Conservation (phyloP, 1,284 basidiomycete genomes). For the Ceratobasidium sp. region DNA sequence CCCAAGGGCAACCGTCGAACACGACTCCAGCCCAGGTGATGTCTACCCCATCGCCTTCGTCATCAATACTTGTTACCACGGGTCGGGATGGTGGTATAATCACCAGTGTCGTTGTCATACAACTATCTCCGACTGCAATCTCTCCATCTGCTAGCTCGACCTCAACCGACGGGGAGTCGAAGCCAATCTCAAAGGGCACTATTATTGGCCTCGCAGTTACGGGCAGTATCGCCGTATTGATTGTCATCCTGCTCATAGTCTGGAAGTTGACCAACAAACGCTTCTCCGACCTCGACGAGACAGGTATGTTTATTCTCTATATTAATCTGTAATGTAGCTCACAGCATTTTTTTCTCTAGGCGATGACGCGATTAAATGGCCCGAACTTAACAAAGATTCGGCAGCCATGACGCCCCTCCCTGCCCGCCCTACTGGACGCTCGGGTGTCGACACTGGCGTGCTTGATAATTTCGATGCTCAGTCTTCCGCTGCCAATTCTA, state of each 20-base stretch:
- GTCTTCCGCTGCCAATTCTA: slow-evolving; percentile 42
- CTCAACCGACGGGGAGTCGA: neutral
- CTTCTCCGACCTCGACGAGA: slow-evolving; percentile 72
- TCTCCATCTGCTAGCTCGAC: slow-evolving; percentile 35
- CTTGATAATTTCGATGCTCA: slow-evolving; percentile 50
- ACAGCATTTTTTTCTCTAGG: slow-evolving; percentile 56
- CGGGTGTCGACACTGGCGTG: slow-evolving; percentile 55
- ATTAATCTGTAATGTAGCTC: slow-evolving; percentile 40
- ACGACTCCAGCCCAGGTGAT: neutral
- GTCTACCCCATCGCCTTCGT: slow-evolving; percentile 13
- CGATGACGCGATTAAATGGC: slow-evolving; percentile 83
- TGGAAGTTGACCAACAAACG: slow-evolving; percentile 86
- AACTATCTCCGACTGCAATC: neutral
- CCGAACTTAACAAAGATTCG: slow-evolving; percentile 72
- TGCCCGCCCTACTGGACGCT: slow-evolving; percentile 59
- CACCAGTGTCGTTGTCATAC: slow-evolving; percentile 25
- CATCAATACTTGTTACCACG: slow-evolving; percentile 20
- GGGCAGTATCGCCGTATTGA: slow-evolving; percentile 75
- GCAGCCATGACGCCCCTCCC: slow-evolving; percentile 69
- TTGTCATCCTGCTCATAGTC: slow-evolving; percentile 73
- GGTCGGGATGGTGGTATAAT: slow-evolving; percentile 13
- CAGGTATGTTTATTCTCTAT: slow-evolving; percentile 59
- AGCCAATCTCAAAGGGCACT: slow-evolving; percentile 66
- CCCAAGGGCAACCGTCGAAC: neutral
- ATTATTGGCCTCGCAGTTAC: slow-evolving; percentile 82